A percentile compares a stretch with the other conserved stretches of the same genome.
Conservation (phyloP, 2,329 filamentous ascomycete species). For the Samsoniella hepiali region DNA sequence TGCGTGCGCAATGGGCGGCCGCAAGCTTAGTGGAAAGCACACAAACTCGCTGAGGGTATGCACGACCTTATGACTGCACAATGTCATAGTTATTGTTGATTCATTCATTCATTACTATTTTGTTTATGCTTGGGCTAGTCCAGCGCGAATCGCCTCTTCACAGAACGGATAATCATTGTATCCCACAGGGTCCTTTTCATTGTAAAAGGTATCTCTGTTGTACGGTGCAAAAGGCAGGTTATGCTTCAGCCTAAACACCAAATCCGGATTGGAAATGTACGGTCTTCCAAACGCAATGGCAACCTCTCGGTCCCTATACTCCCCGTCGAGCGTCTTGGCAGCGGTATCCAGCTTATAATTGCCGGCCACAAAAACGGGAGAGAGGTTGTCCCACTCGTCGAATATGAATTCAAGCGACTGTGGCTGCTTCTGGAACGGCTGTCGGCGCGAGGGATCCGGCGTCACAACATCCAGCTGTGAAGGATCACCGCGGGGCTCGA, state of each 20-base stretch:
- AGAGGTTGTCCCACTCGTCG: constrained; percentile 32
- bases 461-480: constrained; percentile 35
- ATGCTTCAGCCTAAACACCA: constrained; percentile 38
- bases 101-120: neutral
- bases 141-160: constrained; percentile 16
- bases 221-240: constrained; percentile 37
- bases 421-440: constrained; percentile 11
- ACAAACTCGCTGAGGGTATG: neutral
- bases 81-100: neutral
- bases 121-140: constrained; percentile 1
- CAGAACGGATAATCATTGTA: constrained; percentile 33
- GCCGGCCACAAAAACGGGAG: constrained; percentile 33
- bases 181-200: constrained; percentile 23
- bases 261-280: constrained; percentile 35
- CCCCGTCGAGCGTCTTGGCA: constrained; percentile 23
- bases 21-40: neutral
- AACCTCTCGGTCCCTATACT: constrained; percentile 29
- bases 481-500: constrained; percentile 36
- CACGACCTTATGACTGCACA: neutral
- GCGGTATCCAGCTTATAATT: constrained; percentile 29
- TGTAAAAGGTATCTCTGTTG: constrained; percentile 40
- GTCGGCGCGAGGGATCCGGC: constrained; percentile 13
- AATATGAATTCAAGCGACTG: constrained; percentile 29
- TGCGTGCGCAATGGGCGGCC: constrained; percentile 14
- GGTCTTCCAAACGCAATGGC: constrained; percentile 32